These are phyloP conservation scores for Shiraia sp. DNA, from an alignment of 2,329 filamentous ascomycete genomes.

Conservation along the genomic window DNA sequence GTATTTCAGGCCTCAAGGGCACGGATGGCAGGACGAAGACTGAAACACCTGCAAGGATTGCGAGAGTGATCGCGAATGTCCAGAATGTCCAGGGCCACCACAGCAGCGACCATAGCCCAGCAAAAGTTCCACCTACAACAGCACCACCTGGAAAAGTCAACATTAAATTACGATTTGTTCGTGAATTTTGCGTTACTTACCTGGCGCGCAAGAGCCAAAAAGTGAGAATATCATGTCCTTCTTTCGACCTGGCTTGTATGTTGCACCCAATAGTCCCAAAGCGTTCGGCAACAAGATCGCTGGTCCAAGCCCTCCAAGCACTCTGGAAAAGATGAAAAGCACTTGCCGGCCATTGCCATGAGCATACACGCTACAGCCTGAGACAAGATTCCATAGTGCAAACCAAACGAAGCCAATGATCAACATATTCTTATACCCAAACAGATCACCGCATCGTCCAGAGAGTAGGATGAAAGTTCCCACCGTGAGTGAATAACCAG, in stretches of 20 bases:
- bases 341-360: slow-evolving; percentile 27
- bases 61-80: slow-evolving; percentile 47
- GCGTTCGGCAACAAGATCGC: slow-evolving; percentile 67
- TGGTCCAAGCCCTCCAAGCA: slow-evolving; percentile 59
- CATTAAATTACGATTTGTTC: background rate
- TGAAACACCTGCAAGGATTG: slow-evolving; percentile 43
- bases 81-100: slow-evolving; percentile 61
- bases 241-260: slow-evolving; percentile 59
- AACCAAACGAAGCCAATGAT: slow-evolving; percentile 57
- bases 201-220: slow-evolving; percentile 56
- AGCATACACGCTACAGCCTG: slow-evolving; percentile 50
- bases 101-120: slow-evolving; percentile 46
- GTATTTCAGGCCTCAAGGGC: slow-evolving; percentile 19
- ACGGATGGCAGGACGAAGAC: slow-evolving; percentile 47
- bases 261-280: slow-evolving; percentile 63
- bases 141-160: slow-evolving; percentile 37
- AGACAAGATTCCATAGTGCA: slow-evolving; percentile 52
- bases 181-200: slow-evolving; percentile 12
- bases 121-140: slow-evolving; percentile 48
- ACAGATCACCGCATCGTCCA: slow-evolving; percentile 55
- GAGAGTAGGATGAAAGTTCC: slow-evolving; percentile 57
- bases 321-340: slow-evolving; percentile 44
- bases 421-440: slow-evolving; percentile 55
- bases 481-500: slow-evolving; percentile 54
- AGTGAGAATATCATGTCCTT: slow-evolving; percentile 64